Base-by-base conservation (phyloP, 139 green algal genomes). In the Micromonas commoda region DNA sequence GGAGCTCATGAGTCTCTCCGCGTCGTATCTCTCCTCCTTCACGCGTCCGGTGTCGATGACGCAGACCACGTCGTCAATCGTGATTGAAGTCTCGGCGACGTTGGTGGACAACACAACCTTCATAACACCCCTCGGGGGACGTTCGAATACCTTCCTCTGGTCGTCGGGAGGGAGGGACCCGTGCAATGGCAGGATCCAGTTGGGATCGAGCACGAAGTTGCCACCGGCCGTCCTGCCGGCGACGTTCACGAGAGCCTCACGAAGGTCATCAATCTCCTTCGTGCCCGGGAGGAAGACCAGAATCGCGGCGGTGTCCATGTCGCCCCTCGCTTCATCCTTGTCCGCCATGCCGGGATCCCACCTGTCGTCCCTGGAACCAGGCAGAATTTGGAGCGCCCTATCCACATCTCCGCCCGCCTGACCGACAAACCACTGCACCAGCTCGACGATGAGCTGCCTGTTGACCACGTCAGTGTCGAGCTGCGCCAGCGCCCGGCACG, bases 41-140 rank as follows among this genome's bases (percentile, higher is more conserved):
- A 89, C 87, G 2, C 89, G 82, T 3, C 91, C 93, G 1, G 83
- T 87, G 88, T 97, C 93, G 51, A 97, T 89, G 38, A 98, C 93
- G 64, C 85, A 88, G 0, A 68, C 85, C 2, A 97, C 88, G 80
- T 98, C 93, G 80, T 96, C 91, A 39, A 98, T 97, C 37, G 93
- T 98, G 80, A 97, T 90, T 66, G 84, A 92, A 0, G 93, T 97
- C 86, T 97, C 93, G 2, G 93, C 93, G 69, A 97, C 91, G 81
- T 98, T 97, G 51, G 93, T 97, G 39, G 93, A 82, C 45, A 97
- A 83, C 33, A 97, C 92, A 26, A 99, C 85, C 83, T 93, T 90
- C 5, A 71, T 76, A 0, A 87, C 38, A 28, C 86, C 86, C 54
- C 54, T 24, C n/a, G 80, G 85, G n/a, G 86, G 81, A 3, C 34